A percentile compares a stretch with the other conserved stretches of the same genome.
Evolutionary conservation across 139 green algal species (phyloP).

Genomic region (Chlorella ohadii): DNA sequence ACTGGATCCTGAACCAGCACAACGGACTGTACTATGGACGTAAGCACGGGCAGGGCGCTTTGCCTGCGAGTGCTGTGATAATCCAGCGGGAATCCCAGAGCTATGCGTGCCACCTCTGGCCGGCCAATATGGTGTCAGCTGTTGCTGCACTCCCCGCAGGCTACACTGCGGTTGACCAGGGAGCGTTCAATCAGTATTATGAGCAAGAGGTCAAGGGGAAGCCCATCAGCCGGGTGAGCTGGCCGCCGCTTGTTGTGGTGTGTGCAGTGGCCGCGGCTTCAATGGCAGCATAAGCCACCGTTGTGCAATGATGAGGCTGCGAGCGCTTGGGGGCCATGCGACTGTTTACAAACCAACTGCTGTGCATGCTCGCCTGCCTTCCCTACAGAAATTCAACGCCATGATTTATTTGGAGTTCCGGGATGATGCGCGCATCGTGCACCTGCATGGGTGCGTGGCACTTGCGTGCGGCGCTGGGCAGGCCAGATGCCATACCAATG

Average conservation of each 20-base stretch:
- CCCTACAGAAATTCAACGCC: conserved; percentile 18
- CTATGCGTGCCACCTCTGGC: too few relatives aligned
- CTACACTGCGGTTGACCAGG: conserved; percentile 19
- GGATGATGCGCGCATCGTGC: conserved; percentile 11
- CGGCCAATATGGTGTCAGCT: background rate
- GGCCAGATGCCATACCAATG: background rate
- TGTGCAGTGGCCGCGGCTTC: too few relatives aligned
- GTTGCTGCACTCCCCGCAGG: background rate
- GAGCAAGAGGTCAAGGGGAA: conserved; percentile 9
- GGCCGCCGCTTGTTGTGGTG: too few relatives aligned
- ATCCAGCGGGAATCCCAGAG: too few relatives aligned
- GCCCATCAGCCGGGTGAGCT: background rate
- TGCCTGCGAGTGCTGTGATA: too few relatives aligned
- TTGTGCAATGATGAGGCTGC: too few relatives aligned
- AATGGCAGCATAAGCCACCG: too few relatives aligned
- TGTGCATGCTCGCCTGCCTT: too few relatives aligned
- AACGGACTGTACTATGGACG: conserved; percentile 18
- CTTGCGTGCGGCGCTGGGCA: too few relatives aligned
- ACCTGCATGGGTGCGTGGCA: conserved; percentile 24
- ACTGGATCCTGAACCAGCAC: conserved; percentile 9
- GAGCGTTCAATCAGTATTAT: conserved; percentile 24
- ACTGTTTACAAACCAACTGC: too few relatives aligned
- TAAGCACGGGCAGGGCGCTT: too few relatives aligned
- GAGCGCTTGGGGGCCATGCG: too few relatives aligned
- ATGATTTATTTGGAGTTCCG: conserved; percentile 4